Conservation (phyloP, 2,329 filamentous ascomycete genomes). For the Botrytis porri region DNA sequence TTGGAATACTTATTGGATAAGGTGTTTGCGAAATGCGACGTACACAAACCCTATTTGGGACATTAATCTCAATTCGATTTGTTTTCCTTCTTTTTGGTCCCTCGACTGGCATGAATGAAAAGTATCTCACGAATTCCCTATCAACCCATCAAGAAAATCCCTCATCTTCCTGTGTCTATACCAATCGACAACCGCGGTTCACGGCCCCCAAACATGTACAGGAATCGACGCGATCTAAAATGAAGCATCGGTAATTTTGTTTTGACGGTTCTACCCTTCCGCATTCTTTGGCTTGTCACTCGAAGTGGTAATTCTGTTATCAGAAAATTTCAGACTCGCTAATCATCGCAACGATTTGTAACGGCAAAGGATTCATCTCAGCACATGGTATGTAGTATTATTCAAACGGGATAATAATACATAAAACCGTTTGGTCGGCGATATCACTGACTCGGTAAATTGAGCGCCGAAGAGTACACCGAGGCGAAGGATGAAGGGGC, state of each 20-base stretch:
- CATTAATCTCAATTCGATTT: not conserved
- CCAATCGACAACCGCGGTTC: not conserved
- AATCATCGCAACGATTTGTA: not conserved
- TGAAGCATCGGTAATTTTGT: not conserved
- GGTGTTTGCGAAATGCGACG: not conserved
- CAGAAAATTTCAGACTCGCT: not conserved
- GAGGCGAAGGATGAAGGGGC: constrained; percentile 8
- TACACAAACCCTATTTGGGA: not conserved
- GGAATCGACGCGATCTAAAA: not conserved
- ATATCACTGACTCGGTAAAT: constrained; percentile 4
- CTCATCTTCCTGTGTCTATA: not conserved
- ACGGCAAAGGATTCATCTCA: not conserved
- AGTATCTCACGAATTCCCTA: not conserved
- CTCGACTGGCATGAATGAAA: not conserved
- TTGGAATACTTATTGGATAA: not conserved
- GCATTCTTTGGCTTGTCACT: not conserved
- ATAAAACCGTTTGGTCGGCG: constrained; percentile 12
- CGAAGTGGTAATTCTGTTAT: not conserved
- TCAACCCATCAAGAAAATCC: not conserved
- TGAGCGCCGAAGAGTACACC: constrained; percentile 4
- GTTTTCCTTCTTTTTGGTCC: not conserved
- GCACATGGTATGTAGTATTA: not conserved
- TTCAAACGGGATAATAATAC: not conserved
- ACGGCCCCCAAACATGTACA: not conserved
- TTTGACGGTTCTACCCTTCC: not conserved